Base-by-base conservation (phyloP, 192 early-diverging fungal species). In the Coemansia sp. region DNA sequence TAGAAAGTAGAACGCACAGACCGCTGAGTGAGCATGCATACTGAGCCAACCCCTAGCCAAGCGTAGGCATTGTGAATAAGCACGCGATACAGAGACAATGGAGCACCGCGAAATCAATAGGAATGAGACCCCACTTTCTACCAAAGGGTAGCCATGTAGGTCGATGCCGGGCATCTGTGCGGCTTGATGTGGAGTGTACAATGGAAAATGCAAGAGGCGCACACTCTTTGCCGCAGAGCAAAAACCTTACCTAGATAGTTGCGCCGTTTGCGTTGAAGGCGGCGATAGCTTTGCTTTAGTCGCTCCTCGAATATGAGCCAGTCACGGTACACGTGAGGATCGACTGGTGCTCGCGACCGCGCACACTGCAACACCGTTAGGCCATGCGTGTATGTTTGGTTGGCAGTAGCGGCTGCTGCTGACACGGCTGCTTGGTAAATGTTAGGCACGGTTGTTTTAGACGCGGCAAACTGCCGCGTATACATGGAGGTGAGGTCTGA, bases 281-380 rank as follows among this genome's bases (percentile, higher is more conserved):
- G 79, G 9, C 85, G 77, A 76, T 91, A 85, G 78, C 91, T 93
- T 69, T 89, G 86, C 64, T 90, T 89, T 30, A 93, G 80, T 43
- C 92, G 79, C 73, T 93, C 92, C 63, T 93, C 92, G 73, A 93
- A 93, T 46, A 92, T 90, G 39, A 92, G 85, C 57, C 91, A 86
- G 82, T 93, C 92, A 63, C 89, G 85, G 72, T 88, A 93, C 50
- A 84, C 76, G 43, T 82, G 82, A 30, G 76, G 84, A 58, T 82
- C 76, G 17, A 79, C 74, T 6, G 76, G 77, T 2, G 53, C 80
- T 6, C 69, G 70, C 63, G 66, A 70, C 47, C 76, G 69, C 3
- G 75, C 79, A 47, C 70, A 76, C 63, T 76, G 79, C 21, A 76
- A 68, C 40, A 82, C 71, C 1, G 69, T 76, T 40, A 73, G 71